These are phyloP conservation scores for Ustilago curta DNA, from an alignment of 1,284 basidiomycete genomes.

Conservation along the genomic window DNA sequence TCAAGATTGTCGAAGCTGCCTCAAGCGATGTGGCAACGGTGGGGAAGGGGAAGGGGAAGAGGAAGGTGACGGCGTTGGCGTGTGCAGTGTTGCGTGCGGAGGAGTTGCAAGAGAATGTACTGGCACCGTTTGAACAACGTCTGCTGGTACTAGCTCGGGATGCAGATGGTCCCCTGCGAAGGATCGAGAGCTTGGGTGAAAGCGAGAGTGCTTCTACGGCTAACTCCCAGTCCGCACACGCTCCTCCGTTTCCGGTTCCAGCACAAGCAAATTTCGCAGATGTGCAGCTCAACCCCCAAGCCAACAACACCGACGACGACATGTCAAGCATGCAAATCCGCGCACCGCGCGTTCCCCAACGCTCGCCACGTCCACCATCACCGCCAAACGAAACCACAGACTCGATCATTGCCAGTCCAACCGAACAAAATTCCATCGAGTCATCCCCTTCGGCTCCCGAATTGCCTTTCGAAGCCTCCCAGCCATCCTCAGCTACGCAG, in stretches of 20 bases:
- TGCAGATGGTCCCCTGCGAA: slow-evolving; percentile 9
- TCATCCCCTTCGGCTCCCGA: slow-evolving; percentile 1
- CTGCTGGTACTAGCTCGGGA: slow-evolving; percentile 18
- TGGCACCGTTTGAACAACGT: slow-evolving; percentile 29
- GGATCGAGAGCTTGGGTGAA: slow-evolving; percentile 17
- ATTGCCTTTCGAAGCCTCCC: neutral
- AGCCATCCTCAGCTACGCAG: slow-evolving; percentile 33
- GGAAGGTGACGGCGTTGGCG: slow-evolving; percentile 11
- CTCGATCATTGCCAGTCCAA: slow-evolving; percentile 17
- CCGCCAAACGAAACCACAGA: slow-evolving; percentile 8
- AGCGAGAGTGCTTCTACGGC: neutral
- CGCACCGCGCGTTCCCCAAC: slow-evolving; percentile 5
- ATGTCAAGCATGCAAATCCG: slow-evolving; percentile 30
- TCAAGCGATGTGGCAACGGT: neutral
- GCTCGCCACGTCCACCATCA: neutral
- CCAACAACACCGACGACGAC: slow-evolving; percentile 5
- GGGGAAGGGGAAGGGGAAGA: neutral
- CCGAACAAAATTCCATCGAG: slow-evolving; percentile 25
- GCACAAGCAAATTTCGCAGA: neutral
- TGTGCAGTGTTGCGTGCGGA: slow-evolving; percentile 29
- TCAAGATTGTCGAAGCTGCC: slow-evolving; percentile 21
- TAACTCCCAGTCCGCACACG: slow-evolving; percentile 1
- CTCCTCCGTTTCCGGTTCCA: neutral
- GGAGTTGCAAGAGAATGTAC: slow-evolving; percentile 22
- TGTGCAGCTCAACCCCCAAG: neutral